These are phyloP conservation scores for Excoecaria agallocha DNA, from an alignment of 345 rosid genomes.

Conservation along the genomic window DNA sequence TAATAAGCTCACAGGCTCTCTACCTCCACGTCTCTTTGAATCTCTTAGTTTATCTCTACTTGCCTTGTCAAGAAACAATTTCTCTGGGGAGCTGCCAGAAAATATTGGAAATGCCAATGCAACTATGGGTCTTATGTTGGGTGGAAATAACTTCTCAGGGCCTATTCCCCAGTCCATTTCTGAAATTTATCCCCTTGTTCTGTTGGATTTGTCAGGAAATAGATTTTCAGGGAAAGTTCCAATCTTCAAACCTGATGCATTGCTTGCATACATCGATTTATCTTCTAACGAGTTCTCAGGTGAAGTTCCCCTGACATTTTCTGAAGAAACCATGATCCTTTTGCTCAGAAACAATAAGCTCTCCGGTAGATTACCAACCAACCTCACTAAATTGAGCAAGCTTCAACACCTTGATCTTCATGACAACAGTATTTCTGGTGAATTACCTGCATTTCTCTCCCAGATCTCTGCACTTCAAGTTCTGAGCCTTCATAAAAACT, in stretches of 20 bases:
- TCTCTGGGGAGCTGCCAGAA: constrained; percentile 40
- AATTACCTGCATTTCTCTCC: constrained; percentile 29
- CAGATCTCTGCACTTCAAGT: constrained; percentile 29
- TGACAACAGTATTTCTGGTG: constrained; percentile 37
- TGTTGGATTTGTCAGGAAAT: constrained; percentile 33
- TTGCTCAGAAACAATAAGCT: constrained; percentile 26
- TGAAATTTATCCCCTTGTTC: constrained; percentile 28
- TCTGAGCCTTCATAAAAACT: constrained; percentile 29
- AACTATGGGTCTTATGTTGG: constrained; percentile 28
- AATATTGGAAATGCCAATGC: constrained; percentile 28
- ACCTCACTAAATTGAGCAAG: constrained; percentile 27
- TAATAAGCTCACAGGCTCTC: constrained; percentile 40
- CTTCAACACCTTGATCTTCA: constrained; percentile 32
- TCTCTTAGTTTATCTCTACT: constrained; percentile 20
- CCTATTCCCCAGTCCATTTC: constrained; percentile 30
- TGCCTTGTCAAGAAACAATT: constrained; percentile 39
- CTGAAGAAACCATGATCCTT: constrained; percentile 24
- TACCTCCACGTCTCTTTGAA: constrained; percentile 40
- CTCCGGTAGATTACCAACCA: constrained; percentile 29
- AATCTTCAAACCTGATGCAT: constrained; percentile 15
- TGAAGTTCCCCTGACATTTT: constrained; percentile 28
- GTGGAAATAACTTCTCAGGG: constrained; percentile 34
- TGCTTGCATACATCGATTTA: constrained; percentile 28
- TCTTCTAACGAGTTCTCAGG: constrained; percentile 38
- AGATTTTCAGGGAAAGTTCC: constrained; percentile 33